Evolutionary conservation across 805 yeast species (phyloP), one percentile per base, ranked within the genome.

Genomic region (Yamadazyma tumulicola): DNA sequence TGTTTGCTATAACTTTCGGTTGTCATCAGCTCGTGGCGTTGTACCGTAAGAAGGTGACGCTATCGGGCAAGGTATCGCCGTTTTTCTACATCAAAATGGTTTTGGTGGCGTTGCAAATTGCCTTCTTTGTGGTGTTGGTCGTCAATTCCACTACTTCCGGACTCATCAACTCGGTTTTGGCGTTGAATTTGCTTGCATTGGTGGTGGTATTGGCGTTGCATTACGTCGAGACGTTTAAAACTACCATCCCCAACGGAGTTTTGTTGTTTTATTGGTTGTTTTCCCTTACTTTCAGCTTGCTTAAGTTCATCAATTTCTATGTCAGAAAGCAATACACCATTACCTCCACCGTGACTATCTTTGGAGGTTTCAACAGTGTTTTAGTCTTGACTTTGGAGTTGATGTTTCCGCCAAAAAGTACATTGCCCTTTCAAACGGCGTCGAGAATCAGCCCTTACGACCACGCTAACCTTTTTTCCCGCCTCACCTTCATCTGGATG

Each of bases 401-500:
- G 27, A 54, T 56, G 29, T 54, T 64, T 14, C 75, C 69, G 1
- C 52, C 60, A 16, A 45, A 47, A 29, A 45, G 61, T 30, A 37
- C 61, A 35, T 14, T 41, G 42, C 45, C 68, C 43, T 31, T 46
- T 39, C 35, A 41, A 39, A 32, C 33, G 5, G 20, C 20, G 16
- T 23, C 39, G 49, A 39, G 40, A 39, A 11, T 32, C 12, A 46
- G 67, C 28, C 83, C 81, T 1, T 60, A 65, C 26, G 81, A 77
- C 25, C 56, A 55, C 35, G 85, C 87, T 9, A 80, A 89, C 53
- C 63, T 88, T 11, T 76, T 91, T 43, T 81, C 95, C 2, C 67
- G 75, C 34, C 64, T 91, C 33, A 81, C 95, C 0, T 91, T 93
- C 56, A 64, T 79, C 18, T 93, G 98, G 97, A 86, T 93, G 95